Conservation (phyloP, 805 yeast genomes). For the Candida suzukii region DNA sequence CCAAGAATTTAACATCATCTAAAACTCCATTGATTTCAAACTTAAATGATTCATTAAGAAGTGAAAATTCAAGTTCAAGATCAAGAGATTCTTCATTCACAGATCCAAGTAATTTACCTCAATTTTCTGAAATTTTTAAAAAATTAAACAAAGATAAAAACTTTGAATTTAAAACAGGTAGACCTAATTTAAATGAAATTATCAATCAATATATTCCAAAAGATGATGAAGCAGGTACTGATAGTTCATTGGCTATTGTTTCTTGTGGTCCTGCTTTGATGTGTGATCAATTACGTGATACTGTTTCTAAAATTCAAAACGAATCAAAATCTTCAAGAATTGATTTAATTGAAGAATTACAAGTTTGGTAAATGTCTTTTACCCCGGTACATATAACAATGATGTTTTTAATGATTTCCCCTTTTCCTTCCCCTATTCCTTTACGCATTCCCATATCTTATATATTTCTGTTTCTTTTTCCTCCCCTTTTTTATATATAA, state of each 20-base stretch:
- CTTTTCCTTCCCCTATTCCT: too few species aligned
- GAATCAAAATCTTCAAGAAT: conserved; percentile 31
- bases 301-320: conserved; percentile 24
- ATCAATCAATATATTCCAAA: neutral
- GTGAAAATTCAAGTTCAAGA: too few species aligned
- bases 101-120: conserved; percentile 15
- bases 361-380: conserved; percentile 37
- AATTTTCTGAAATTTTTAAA: too few species aligned
- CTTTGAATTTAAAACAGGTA: conserved; percentile 34
- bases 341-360: conserved; percentile 53
- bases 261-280: conserved; percentile 49
- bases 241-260: conserved; percentile 38
- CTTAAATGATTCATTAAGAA: too few species aligned
- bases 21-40: too few species aligned
- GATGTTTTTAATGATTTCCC: neutral
- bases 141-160: too few species aligned
- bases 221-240: neutral
- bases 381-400: neutral
- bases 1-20: neutral
- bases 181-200: conserved; percentile 45
- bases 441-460: too few species aligned
- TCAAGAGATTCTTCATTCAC: neutral
- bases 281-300: conserved; percentile 45
- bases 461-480: neutral
- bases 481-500: too few species aligned